Evolutionary conservation across 169 alveolate species (phyloP), one percentile per base, ranked within the genome.

Genomic region (Cytauxzoon felis): DNA sequence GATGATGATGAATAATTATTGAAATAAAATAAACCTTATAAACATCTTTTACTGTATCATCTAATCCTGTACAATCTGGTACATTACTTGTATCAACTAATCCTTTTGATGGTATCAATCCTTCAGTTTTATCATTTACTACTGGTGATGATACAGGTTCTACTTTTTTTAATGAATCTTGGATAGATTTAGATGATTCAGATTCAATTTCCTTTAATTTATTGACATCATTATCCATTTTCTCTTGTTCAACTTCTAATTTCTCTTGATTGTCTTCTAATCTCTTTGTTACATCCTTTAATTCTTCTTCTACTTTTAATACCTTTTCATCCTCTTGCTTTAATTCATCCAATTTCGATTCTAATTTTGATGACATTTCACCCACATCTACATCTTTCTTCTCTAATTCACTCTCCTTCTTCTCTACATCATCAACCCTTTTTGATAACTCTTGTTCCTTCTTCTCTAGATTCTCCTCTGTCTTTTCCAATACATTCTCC

Each of bases 71-170:
- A 23, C 84, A 73, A 13, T 11, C 13, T 1, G 84, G 84, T 1
- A 73, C 48, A 8, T 70, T 53, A 33, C 50, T 27, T 18, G 40
- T 59, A 30, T 61, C 84, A n/a, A 58, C 64, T 19, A 72, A 71
- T 6, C 80, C 60, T 9, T 19, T 40, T 11, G 69, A 57, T 19
- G 78, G 30, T 6, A 57, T 79, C 13, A 63, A 57, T 0, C 72
- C 84, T 11, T 27, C 66, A 9, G 66, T 67, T 16, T 45, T 51
- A 26, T 72, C 73, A 29, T 73, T 60, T 1, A 64, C 78, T 16
- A 53, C 29, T 26, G 73, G 84, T n/a, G 78, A 33, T 33, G 84
- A 78, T 70, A 73, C 51, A 23, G 84, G 84, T 51, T 73, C 66
- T 2, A 56, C 29, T 18, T 40, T 8, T 13, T 32, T 63, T 9